Base-by-base conservation (phyloP, 495 filamentous ascomycete genomes). In the Aspergillus indologenus region DNA sequence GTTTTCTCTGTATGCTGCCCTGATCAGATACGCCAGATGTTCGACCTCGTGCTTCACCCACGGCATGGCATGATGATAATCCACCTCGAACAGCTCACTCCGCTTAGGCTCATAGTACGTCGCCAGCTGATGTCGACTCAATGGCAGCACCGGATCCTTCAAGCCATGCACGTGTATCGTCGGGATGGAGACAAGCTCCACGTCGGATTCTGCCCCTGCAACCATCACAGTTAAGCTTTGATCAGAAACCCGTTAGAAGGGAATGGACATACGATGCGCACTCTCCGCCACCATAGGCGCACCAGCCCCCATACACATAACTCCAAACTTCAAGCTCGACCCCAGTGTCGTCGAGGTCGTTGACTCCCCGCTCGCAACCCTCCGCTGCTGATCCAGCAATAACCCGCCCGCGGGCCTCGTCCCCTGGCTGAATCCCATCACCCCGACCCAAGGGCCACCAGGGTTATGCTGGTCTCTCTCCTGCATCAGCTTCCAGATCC, bases 371-470 rank as follows among this genome's bases (percentile, higher is more conserved):
- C 21, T 47, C 48, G 46, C 24, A 2, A 49, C 42, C 15, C 77
- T 79, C 43, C 85, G 77, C 78, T 82, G 86, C 50, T 78, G 71
- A 31, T 85, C 83, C 20, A 65, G 48, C 24, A 71, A 57, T 19
- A 75, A 46, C 61, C 80, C 83, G 18, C 77, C 80, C 7, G 75
- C 71, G 22, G 87, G 43, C 70, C 87, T 84, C 20, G 82, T 86
- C 29, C 86, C 86, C 71, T 88, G 70, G 24, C 67, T 70, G 60
- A 75, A 75, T 19, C 72, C 86, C 64, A 89, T 58, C 17, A 85
- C 54, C 0, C 77, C 85, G 12, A 87, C 80, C 82, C 82, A 87
- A 26, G 73, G 67, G 5, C 85, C 85, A 31, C 24, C 48, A 1
- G 3, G 64, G 74, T 1, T 69, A 77, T 0, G 76, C 81, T 14